Percentiles rank a stretch among this genome's conserved stretches.
Evolutionary conservation across 495 filamentous ascomycete species (phyloP).

Genomic region (Oidiodendron maius): DNA sequence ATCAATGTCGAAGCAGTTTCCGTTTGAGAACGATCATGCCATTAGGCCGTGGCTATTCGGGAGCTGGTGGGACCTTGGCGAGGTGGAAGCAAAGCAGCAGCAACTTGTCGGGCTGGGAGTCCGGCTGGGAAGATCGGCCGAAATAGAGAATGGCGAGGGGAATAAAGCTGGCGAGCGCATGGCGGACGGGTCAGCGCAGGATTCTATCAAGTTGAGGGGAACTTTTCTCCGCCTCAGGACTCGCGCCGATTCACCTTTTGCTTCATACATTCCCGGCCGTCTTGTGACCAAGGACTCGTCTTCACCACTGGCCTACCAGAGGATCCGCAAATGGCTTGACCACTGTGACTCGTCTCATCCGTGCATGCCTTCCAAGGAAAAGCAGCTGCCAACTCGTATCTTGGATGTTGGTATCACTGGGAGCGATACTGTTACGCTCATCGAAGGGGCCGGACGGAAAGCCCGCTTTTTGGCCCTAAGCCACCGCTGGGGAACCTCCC

Average conservation of each 20-base stretch:
- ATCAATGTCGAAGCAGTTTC: neutral
- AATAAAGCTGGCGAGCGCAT: neutral
- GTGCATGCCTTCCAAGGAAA: neutral
- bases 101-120: neutral
- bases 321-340: neutral
- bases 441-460: neutral
- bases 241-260: neutral
- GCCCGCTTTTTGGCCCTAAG: neutral
- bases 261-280: neutral
- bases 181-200: neutral
- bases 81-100: no score
- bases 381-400: neutral
- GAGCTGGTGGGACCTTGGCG: neutral
- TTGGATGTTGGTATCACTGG: neutral
- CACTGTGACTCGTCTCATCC: neutral
- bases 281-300: neutral
- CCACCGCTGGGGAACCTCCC: neutral
- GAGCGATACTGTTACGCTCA: neutral
- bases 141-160: neutral
- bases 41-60: neutral
- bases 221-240: neutral
- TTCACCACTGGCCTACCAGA: neutral
- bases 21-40: neutral
- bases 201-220: neutral
- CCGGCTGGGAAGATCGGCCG: neutral